Evolutionary conservation across 768 basidiomycete genomes (phyloP), one percentile per base, ranked within the genome.

Genomic region (Russula emetica): DNA sequence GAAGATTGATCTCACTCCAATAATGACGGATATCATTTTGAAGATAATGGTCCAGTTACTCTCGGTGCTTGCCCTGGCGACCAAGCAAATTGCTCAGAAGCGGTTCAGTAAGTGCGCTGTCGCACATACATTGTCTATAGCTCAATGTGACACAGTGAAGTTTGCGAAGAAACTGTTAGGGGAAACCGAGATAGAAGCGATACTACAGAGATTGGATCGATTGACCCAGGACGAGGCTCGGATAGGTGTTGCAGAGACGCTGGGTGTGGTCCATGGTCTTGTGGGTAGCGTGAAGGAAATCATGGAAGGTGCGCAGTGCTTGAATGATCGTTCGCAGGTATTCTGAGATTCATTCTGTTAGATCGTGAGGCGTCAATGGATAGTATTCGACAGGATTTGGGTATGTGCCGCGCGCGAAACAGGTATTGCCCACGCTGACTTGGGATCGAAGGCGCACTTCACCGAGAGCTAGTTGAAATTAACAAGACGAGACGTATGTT

Each of bases 221-320:
- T 38, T 60, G 26, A 60, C 58, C 3, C 5, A 16, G 6, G 50
- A 60, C 8, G 58, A 60, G 16, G 36, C 58, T 28, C 58, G 50
- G 10, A 30, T 51, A 36, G 26, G 49, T 5, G 49, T 7, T 3
- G 26, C 38, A 5, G 26, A 38, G 20, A 60, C 50, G 1, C 36
- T 59, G 7, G 8, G 38, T 30, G 50, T 28, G 3, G 58, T 60
- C 18, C 26, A 36, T 20, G 36, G 38, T 8, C 58, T 50, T 6
- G 34, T n/a, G 20, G n/a, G 30, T 14, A 60, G 32, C 11, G 18
- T 38, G 38, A 60, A 60, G 20, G 30, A 20, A 0, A 20, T 50
- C 11, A 60, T 52, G 49, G 28, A 42, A 8, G 58, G 58, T 52
- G 40, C 5, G 50, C 7, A 18, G 32, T 16, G 1, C 2, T 44